Base-by-base conservation (phyloP, 805 yeast species). In the Limtongozyma cylindracea region DNA sequence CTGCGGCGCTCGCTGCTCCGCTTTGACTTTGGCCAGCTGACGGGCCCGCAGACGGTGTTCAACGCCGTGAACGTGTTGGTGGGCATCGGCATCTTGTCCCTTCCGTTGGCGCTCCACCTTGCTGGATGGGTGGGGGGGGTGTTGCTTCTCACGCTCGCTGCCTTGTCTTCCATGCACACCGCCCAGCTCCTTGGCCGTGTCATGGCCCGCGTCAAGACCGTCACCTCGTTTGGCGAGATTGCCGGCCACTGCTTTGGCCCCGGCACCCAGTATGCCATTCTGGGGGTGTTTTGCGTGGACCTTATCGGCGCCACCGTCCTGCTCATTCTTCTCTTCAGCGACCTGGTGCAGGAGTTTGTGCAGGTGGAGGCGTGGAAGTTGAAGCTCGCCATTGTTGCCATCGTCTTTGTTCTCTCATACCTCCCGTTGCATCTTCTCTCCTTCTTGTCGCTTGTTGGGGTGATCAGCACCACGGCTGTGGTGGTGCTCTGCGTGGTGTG, bases 141-240 rank as follows among this genome's bases (percentile, higher is more conserved):
- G 0, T 12, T 51, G 1, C 31, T 56, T 6, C 32, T 68, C 11
- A 21, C 49, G 1, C 25, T 40, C 1, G 53, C 63, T 25, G 66
- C 69, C 0, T 21, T 54, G n/a, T 32, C 49, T 3, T 62, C 76
- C 0, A 46, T 52, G 25, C 41, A 48, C 28, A 59, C 74, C 0
- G 73, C 73, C 1, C 46, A 55, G 18, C 33, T 64, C 10, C 38
- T 68, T 24, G 23, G 19, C 27, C 40, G 10, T 4, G 13, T 6
- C 6, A 5, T 18, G 56, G 78, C 70, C 29, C 69, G 78, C 1
- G 88, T 78, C 44, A 68, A 61, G 10, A 68, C 88, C 0, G 45
- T 78, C 23, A 66, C 71, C 53, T 73, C 93, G 0, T 80, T 78
- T 40, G 91, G 92, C 0, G 94, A 80, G 45, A 52, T 80, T 21